Evolutionary conservation across 2,329 filamentous ascomycete species (phyloP), one percentile per base, ranked within the genome.

Genomic region (Penicillium nordicum): DNA sequence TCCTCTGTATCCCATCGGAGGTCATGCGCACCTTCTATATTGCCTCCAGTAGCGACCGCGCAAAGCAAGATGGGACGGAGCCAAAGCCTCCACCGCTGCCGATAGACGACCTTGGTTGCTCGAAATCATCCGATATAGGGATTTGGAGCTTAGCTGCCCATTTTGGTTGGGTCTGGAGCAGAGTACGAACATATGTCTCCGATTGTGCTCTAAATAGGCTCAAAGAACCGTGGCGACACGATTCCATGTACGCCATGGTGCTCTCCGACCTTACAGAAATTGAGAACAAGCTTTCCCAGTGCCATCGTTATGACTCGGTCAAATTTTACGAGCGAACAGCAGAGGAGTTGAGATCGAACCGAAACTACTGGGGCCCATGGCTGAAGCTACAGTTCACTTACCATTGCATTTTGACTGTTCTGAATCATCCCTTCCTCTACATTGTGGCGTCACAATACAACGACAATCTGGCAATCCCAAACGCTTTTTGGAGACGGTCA

Each of bases 351-450:
- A 72, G 72, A 54, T 58, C 70, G 11, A 77, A 79, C 50, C 72
- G 76, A 3, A 75, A 77, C 51, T 82, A 82, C 63, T 82, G 79
- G 79, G 74, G 74, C 0, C 77, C 80, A 0, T 82, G 80, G 80
- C 64, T 82, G 18, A 81, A 80, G 62, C 72, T 80, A 49, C 80
- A 82, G 59, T 80, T 82, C 60, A 80, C 77, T 1, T 82, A 82
- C 63, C 80, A 82, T 49, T 75, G 75, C 12, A 81, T 82, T 46
- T 73, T 76, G 11, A 80, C 78, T 0, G 77, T 82, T 2, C 65
- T 82, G 36, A 82, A 82, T 60, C 80, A 82, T 53, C 80, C 80
- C 0, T 82, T 82, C 57, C 71, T 82, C 8, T 82, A 82, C 63
- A 81, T 81, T 14, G 73, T 80, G 12, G 79, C 78, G 3, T 79